Conservation (phyloP, 345 rosid genomes). For the Populus davidiana region DNA sequence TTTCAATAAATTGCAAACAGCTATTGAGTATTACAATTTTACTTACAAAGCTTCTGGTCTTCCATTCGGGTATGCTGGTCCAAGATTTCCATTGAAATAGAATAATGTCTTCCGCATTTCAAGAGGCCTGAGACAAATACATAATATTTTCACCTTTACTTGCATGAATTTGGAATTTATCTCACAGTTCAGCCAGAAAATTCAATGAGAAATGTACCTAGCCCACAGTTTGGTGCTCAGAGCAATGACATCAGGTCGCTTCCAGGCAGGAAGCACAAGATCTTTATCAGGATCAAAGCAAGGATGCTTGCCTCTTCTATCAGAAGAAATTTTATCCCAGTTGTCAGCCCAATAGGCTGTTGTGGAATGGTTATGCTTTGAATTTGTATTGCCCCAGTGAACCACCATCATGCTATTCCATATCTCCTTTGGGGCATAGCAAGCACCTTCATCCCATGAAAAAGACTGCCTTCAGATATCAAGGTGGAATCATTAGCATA, state of each 20-base stretch:
- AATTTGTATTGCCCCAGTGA: conserved; percentile 98
- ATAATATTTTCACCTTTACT: background rate
- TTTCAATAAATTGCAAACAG: background rate
- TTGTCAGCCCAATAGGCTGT: conserved; percentile 92
- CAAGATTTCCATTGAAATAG: conserved; percentile 95
- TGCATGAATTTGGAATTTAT: background rate
- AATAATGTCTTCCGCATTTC: conserved; percentile 77
- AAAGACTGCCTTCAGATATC: conserved; percentile 70
- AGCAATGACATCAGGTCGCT: conserved; percentile 61
- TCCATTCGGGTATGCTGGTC: conserved; percentile 78
- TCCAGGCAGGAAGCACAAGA: conserved; percentile 99
- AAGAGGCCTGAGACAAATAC: conserved; percentile 49
- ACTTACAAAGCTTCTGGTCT: conserved; percentile 92
- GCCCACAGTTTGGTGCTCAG: conserved; percentile 64
- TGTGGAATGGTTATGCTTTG: conserved; percentile 89
- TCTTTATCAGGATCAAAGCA: conserved; percentile 94
- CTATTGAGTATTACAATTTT: background rate
- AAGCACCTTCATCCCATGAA: conserved; percentile 99
- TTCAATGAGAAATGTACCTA: conserved; percentile 34
- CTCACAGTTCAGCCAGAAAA: conserved; percentile 1
- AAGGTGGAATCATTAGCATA: conserved; percentile 33
- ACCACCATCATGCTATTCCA: conserved; percentile 98
- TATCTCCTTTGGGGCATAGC: conserved; percentile 99
- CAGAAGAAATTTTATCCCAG: conserved; percentile 71
- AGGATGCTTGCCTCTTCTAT: conserved; percentile 83